Percentiles rank a stretch among this genome's conserved stretches.
Evolutionary conservation across 495 filamentous ascomycete species (phyloP).

Genomic region (Cercophora newfieldiana): DNA sequence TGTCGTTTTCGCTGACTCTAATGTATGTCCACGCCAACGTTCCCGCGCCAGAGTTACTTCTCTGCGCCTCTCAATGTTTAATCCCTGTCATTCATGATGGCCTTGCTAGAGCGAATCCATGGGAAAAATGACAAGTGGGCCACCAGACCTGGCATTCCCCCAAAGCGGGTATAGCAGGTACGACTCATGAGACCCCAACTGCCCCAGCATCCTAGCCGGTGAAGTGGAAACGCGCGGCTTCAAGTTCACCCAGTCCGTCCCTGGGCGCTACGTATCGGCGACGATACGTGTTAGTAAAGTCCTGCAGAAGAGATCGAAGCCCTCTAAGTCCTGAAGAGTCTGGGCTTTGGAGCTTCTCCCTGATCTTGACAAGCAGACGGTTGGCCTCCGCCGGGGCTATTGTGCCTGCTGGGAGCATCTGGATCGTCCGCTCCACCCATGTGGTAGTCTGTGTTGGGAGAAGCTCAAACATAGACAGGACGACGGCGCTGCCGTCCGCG

Average conservation of each 20-base stretch:
- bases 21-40: neutral
- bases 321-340: constrained; percentile 64
- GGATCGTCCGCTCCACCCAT: constrained; percentile 81
- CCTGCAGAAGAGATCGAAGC: constrained; percentile 83
- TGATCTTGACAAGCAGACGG: constrained; percentile 64
- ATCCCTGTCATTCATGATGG: neutral
- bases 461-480: constrained; percentile 85
- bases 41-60: neutral
- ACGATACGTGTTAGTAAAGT: constrained; percentile 94
- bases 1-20: neutral
- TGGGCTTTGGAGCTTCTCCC: constrained; percentile 64
- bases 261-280: constrained; percentile 91
- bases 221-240: constrained; percentile 85
- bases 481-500: constrained; percentile 86
- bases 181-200: neutral
- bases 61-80: neutral
- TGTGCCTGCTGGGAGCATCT: constrained; percentile 78
- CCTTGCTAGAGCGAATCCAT: too few species aligned
- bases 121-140: neutral
- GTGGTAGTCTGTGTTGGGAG: constrained; percentile 71
- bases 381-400: constrained; percentile 64
- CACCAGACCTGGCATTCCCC: neutral
- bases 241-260: constrained; percentile 81
- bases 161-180: neutral
- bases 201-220: constrained; percentile 46